Evolutionary conservation across 768 basidiomycete genomes (phyloP), one percentile per base, ranked within the genome.

Genomic region (Psilocybe tampanensis): DNA sequence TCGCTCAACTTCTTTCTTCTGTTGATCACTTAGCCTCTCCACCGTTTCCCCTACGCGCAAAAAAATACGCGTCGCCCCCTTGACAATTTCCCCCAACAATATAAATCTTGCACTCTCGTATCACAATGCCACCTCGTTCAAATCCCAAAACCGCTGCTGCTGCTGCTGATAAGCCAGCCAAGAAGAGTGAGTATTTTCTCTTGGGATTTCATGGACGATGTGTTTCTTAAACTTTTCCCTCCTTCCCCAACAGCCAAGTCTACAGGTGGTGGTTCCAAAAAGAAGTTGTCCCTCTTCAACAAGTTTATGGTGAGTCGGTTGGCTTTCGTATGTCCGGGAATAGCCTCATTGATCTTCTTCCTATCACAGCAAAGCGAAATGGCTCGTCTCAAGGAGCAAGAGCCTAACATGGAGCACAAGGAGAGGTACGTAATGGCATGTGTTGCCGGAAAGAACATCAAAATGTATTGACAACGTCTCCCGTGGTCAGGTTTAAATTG

Each of bases 251-350:
- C 62, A 83, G 79, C 74, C 69, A 85, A 83, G 68, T 83, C 85
- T 15, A 74, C 81, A 33, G 76, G 78, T 17, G 79, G 82, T 18
- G 74, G 61, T 32, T 69, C 74, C 66, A 82, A 79, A 70, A 90
- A 83, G 77, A 78, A 88, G 70, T 75, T 90, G 45, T 86, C 85
- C 33, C 80, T 83, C 13, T 93, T 89, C 74, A 92, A 92, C 70
- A 89, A 86, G 70, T 93, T 88, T 70, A 81, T 84, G 80, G 81
- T 80, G 58, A 54, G 74, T 61, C 53, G 26, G 44, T 34, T 26
- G 19, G 22, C 48, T 21, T 47, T 34, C 12, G 23, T n/a, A 18
- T 42, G 36, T 21, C 32, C 41, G 48, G 52, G 32, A 47, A 52
- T 11, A 32, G 2, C 39, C n/a, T 21, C 50, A 34, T 39, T 55